Conservation (phyloP, 2,329 filamentous ascomycete genomes). For the Emericellopsis atlantica region DNA sequence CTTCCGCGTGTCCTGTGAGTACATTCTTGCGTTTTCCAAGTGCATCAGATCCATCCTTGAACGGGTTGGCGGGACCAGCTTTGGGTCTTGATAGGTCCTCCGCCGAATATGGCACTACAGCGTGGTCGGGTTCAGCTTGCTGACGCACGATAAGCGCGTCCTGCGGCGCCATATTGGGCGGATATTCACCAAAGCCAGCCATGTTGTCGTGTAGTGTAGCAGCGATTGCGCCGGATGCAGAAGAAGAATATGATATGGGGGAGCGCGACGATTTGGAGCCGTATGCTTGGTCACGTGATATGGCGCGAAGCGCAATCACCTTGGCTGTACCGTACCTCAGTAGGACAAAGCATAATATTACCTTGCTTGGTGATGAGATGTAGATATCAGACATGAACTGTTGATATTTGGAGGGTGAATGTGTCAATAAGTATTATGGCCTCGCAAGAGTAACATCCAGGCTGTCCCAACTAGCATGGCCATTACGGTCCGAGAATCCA, state of each 20-base stretch:
- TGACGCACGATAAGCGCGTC: conserved; percentile 48
- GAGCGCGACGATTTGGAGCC: too few species aligned
- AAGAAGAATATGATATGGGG: too few species aligned
- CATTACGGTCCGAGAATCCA: background rate
- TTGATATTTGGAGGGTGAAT: too few species aligned
- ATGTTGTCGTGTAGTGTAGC: conserved; percentile 21
- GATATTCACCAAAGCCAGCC: conserved; percentile 50
- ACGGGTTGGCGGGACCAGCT: conserved; percentile 63
- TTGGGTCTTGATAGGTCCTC: conserved; percentile 55
- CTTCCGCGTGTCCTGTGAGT: conserved; percentile 74
- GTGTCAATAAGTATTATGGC: too few species aligned
- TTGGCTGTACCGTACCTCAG: too few species aligned
- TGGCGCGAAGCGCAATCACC: too few species aligned
- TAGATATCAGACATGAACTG: too few species aligned
- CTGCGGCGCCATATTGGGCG: conserved; percentile 52
- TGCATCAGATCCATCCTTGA: conserved; percentile 46
- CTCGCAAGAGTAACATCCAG: background rate
- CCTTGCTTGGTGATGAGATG: too few species aligned
- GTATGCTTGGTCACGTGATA: too few species aligned
- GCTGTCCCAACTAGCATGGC: too few species aligned
- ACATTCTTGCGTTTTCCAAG: conserved; percentile 65
- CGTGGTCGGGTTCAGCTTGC: conserved; percentile 43
- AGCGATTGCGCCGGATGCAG: too few species aligned
- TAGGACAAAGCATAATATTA: too few species aligned
- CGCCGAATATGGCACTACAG: conserved; percentile 54